Base-by-base conservation (phyloP, 1,284 basidiomycete species). In the Tylopilus sp. region DNA sequence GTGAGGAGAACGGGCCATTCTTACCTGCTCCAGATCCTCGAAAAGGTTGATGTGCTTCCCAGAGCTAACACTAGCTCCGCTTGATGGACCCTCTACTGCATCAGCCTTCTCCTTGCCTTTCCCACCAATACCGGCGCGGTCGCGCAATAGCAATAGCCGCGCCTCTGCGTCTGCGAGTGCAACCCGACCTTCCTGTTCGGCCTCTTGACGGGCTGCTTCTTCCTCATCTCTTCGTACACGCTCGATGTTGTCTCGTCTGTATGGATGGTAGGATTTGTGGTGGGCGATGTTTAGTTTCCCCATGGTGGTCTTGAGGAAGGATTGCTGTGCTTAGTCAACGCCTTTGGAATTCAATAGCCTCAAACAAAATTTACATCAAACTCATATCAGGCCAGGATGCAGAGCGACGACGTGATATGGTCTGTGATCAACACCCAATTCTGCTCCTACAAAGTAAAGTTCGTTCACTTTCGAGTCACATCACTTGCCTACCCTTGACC, bases 381-480 rank as follows among this genome's bases (percentile, higher is more conserved):
- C 41, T 44, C 19, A 47, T 47, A 7, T 47, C 22, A 8, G 22
- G 9, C 44, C 33, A 72, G 61, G 62, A 93, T 93, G 90, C 92
- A 97, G 83, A 94, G 93, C 80, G 95, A 97, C 91, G 95, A 97
- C 81, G 92, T 97, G 70, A 97, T 97, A 70, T 97, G 95, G 95
- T 94, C 92, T 36, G 93, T 96, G 53, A 97, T 97, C 78, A 96
- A 96, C 80, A 87, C 90, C 69, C 94, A 96, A 79, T 96, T 97
- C 80, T 98, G 96, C 83, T 97, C 95, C 0, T 98, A 97, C 81
- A 98, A 97, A 92, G 95, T 98, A 86, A 98, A 96, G 96, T 96
- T 73, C 77, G 94, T 84, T 52, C 59, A 5, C 26, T 59, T 63
- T 51, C 24, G 7, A 13, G 63, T 58, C 62, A 24, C 38, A 26